Evolutionary conservation across 371 early-diverging fungal genomes (phyloP), one percentile per base, ranked within the genome.

Genomic region (Quaeritorhiza haematococci): DNA sequence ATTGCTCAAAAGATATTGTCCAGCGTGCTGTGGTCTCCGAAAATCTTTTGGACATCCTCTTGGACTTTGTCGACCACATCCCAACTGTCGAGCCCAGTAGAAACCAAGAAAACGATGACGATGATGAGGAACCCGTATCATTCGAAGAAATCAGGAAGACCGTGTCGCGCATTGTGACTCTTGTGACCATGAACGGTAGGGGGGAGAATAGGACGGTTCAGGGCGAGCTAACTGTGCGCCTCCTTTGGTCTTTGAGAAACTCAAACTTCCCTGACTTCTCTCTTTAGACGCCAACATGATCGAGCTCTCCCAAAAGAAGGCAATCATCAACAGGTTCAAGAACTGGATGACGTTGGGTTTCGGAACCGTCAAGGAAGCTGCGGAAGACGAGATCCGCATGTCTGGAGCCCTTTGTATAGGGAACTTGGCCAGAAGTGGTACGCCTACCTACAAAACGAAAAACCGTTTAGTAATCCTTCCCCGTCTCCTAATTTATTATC

Each of bases 331-430:
- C 10, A 64, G 72, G 3, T 73, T 78, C 55, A 69, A 69, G 53
- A 23, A 42, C 24, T 78, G 78, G 78, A 63, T 73, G 65, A 65
- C 64, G 4, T 23, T 54, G 21, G 68, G 68, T 1, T 21, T 64
- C n/a, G 54, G 54, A 21, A 30, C 52, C 6, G 46, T 30, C 1
- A 55, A 51, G 8, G 63, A 59, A 6, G 43, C 35, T 13, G 72
- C 68, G 35, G 74, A 71, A 48, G 79, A 79, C 42, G 76, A 76
- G 43, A 74, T 79, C 42, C 54, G 76, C 10, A 75, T 76, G 72
- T 59, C 71, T 41, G 79, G 75, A 6, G 79, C 79, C 1, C 56
- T 76, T 10, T 73, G 73, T 28, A 67, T 79, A 30, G 79, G 79
- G 3, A 79, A 79, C 41, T 58, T 79, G 0, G 75, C 79, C 7